Base-by-base conservation (phyloP, 1,139 yeast species). In the Scheffersomyces titani region DNA sequence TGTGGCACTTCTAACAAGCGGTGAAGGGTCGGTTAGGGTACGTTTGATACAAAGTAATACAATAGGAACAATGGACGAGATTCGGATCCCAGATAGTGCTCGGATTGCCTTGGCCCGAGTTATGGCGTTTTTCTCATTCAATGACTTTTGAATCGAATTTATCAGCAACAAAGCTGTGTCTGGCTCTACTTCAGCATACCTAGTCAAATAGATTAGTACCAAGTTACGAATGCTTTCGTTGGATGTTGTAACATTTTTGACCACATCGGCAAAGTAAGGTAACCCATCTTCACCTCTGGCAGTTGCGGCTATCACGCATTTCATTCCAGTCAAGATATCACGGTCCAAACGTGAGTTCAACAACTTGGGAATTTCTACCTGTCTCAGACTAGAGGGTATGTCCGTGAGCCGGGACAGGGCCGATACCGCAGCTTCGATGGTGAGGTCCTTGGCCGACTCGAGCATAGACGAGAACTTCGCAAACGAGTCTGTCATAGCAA, bases 161-260 rank as follows among this genome's bases (percentile, higher is more conserved):
- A 96, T 90, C 0, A 97, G 87, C 53, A 96, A 77, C 44, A 96
- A 79, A 0, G 98, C 96, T 19, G 92, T 81, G 70, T 93, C 97
- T 5, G 96, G 97, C 64, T 92, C 94, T 52, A 81, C 76, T 61
- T 91, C 97, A 16, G 97, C 96, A 70, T 86, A 93, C 55, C 90
- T 81, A 40, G 88, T 76, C 54, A 94, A 75, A 65, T 92, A 92
- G 0, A 89, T 80, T 71, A 92, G 87, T 5, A 94, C 97, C 69
- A 94, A 78, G 64, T 88, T 87, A 59, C 91, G 84, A 50, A 92
- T 84, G 63, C 87, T 89, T 44, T 86, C 68, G 63, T 87, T 90
- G 13, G 84, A 68, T 16, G 94, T 87, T 3, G 93, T 90, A 51
- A 93, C 87, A 70, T 92, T 92, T 72, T 93, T 93, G 58, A 94